Evolutionary conservation across 1,284 basidiomycete genomes (phyloP), one percentile per base, ranked within the genome.

Genomic region (Fistulina hepatica): DNA sequence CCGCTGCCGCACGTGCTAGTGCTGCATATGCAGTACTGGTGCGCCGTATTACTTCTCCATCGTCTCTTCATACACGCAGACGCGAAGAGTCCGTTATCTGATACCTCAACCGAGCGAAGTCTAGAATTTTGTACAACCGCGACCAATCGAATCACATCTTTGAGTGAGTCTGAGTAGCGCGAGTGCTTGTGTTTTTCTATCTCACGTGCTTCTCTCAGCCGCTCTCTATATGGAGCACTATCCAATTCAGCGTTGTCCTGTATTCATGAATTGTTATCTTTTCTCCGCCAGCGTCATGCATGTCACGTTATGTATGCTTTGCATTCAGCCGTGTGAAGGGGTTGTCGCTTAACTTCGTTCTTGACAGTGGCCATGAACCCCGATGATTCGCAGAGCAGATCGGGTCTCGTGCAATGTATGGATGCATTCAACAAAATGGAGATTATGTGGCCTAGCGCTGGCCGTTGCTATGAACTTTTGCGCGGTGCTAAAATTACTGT

Each of bases 21-120:
- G 21, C 60, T 91, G 28, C 86, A 91, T 52, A 81, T 88, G 73
- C 78, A 85, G 51, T 90, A 89, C 52, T 91, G 86, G 81, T 83
- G 80, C 51, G 73, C 81, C 3, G 73, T 83, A 13, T 59, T 91
- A 21, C 57, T 91, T 21, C 59, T 91, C 21, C 82, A 90, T 56
- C 71, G 88, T 12, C 85, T n/a, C 86, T 4, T 89, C 85, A 82
- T 85, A 52, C 24, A 27, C 17, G 28, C 22, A 38, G n/a, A 23
- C 19, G 37, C 27, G 32, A 25, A 34, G 32, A 20, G 34, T 33
- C 21, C 20, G 34, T 30, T 26, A 21, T 31, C 30, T 42, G 19
- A 38, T 32, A 21, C 15, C 20, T 33, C 20, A 33, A 21, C 76
- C 17, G 69, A 74, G 48, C 80, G 76, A 46, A 76, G 73, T 48